Percentiles rank a stretch among this genome's conserved stretches.
Conservation (phyloP, 176 grass and related monocot genomes). For the Elymus sibiricus region DNA sequence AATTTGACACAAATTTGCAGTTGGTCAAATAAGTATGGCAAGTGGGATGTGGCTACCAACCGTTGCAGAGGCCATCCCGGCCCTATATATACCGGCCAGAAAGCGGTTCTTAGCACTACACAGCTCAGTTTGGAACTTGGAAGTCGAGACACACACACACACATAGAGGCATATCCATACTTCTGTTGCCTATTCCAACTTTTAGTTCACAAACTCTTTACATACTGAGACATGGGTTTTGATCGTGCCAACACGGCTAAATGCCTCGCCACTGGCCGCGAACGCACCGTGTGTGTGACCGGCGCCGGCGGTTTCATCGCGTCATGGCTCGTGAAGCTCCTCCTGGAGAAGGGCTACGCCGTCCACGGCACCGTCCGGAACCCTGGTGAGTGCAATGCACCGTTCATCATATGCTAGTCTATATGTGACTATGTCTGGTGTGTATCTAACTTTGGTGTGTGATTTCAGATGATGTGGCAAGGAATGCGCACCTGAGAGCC, state of each 20-base stretch:
- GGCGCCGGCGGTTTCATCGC: constrained; percentile 60
- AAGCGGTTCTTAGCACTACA: neutral
- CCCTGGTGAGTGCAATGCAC: constrained; percentile 14
- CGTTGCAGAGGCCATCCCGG: neutral
- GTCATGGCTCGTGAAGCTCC: constrained; percentile 72
- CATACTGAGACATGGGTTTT: neutral
- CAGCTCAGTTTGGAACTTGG: neutral
- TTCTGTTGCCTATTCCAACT: neutral
- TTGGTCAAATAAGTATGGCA: neutral
- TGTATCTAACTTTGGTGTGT: neutral
- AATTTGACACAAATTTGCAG: neutral
- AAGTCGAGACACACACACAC: neutral
- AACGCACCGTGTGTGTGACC: constrained; percentile 50
- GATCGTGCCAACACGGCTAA: neutral
- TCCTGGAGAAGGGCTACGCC: constrained; percentile 54
- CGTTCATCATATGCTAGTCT: neutral
- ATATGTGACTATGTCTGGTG: neutral
- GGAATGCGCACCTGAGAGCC: constrained; percentile 40
- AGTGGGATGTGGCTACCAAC: neutral
- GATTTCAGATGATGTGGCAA: constrained; percentile 25
- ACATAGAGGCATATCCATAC: neutral
- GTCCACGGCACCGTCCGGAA: constrained; percentile 54
- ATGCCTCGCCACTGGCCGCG: neutral
- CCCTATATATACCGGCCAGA: neutral
- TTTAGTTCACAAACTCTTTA: neutral